Evolutionary conservation across 2,329 filamentous ascomycete genomes (phyloP), one percentile per base, ranked within the genome.

Genomic region (Paramyrothecium sp.): DNA sequence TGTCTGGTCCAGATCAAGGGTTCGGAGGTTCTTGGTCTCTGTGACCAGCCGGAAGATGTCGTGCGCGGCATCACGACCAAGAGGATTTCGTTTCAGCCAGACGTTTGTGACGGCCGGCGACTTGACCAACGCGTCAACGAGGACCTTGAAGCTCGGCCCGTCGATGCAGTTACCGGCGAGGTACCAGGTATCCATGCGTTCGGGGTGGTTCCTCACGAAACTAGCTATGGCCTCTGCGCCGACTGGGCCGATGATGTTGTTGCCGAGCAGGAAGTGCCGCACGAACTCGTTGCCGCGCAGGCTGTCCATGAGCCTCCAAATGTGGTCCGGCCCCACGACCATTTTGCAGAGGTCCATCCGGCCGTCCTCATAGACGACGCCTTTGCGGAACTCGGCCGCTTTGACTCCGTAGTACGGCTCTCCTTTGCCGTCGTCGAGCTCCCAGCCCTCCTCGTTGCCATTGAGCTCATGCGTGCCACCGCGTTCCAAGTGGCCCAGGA

Each of bases 281-380:
- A 82, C 74, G 63, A 79, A 79, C 19, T 67, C 65, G 61, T 83
- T 83, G 3, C 69, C 63, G 50, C 75, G 73, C 59, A 84, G 69
- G 54, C 75, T 78, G 48, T 78, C 67, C 74, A 84, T 81, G 50
- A 84, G 68, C n/a, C 71, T 69, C 26, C 72, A 72, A 59, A 83
- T 81, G 53, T 82, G 77, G 19, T 76, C 74, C 11, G 80, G 81
- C 1, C 81, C 81, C 44, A 83, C 75, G 3, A 80, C 80, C 73
- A 80, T 81, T 69, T 83, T 82, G 71, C 81, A 83, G 2, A 84
- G 74, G 62, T 84, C 81, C 69, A 84, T 76, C 13, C 81, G 75
- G 10, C 76, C 75, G 60, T 83, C 81, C 54, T 79, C 74, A 58
- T 83, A 84, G 7, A 82, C 67, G 22, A 75, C 73, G 26, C 73